A percentile compares a stretch with the other conserved stretches of the same genome.
These are phyloP conservation scores for Pestalotiopsis sp. DNA, from an alignment of 2,329 filamentous ascomycete species.

Conservation along the genomic window DNA sequence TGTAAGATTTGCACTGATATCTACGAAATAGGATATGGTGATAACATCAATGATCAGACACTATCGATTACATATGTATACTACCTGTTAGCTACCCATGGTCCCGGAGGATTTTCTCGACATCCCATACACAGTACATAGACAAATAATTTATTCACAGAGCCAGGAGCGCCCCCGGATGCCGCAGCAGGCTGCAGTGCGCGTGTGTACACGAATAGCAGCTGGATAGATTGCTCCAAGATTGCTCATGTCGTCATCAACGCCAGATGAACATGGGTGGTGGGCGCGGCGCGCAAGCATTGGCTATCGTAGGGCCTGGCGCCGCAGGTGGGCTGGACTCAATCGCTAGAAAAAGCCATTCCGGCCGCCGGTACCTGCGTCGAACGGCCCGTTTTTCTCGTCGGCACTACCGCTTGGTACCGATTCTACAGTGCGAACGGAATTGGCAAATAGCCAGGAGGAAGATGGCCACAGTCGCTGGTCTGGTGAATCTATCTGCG, in stretches of 20 bases:
- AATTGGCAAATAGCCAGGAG: background rate
- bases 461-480: no score
- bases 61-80: no score
- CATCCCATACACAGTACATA: no score
- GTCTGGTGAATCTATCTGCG: no score
- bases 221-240: conserved; percentile 1
- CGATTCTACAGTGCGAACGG: background rate
- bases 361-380: conserved; percentile 12
- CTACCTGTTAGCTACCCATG: no score
- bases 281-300: background rate
- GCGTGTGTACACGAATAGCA: background rate
- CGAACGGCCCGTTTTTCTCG: conserved; percentile 6
- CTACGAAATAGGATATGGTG: no score
- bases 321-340: background rate
- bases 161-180: background rate
- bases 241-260: conserved; percentile 11
- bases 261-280: background rate
- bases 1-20: no score
- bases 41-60: no score
- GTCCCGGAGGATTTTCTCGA: no score
- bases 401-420: background rate
- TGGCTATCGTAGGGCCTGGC: background rate
- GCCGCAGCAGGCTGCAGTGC: background rate
- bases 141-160: no score
- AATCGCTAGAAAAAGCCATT: background rate